A percentile compares a stretch with the other conserved stretches of the same genome.
These are phyloP conservation scores for Dactylellina sp. DNA, from an alignment of 2,329 filamentous ascomycete genomes.

Conservation along the genomic window DNA sequence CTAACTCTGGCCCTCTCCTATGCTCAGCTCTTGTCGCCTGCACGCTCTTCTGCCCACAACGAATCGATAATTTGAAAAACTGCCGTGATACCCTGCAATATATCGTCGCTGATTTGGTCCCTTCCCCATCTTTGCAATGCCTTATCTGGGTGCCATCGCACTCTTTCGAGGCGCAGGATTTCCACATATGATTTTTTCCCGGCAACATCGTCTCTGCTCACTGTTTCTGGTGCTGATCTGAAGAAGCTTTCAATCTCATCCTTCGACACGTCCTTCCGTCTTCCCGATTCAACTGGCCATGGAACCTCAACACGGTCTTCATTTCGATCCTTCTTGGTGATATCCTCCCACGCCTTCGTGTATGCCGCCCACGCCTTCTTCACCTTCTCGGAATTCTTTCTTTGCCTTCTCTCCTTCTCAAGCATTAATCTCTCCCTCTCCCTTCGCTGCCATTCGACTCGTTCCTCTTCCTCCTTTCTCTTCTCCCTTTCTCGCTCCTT, in stretches of 20 bases:
- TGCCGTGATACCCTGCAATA: conserved; percentile 83
- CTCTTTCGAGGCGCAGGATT: conserved; percentile 82
- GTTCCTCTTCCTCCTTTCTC: conserved; percentile 65
- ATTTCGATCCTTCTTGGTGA: conserved; percentile 61
- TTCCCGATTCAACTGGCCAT: conserved; percentile 79
- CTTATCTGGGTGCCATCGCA: conserved; percentile 98
- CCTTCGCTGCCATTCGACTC: conserved; percentile 67
- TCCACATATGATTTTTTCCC: conserved; percentile 62
- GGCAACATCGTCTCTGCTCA: conserved; percentile 58
- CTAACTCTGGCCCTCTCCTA: neutral
- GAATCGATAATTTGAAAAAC: conserved; percentile 91
- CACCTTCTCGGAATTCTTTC: conserved; percentile 67
- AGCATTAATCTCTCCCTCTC: conserved; percentile 77
- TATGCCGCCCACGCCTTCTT: conserved; percentile 75
- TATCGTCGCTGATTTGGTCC: conserved; percentile 74
- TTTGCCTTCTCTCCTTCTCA: conserved; percentile 73
- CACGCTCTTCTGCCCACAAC: conserved; percentile 71
- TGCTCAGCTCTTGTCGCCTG: conserved; percentile 32
- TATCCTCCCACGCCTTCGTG: conserved; percentile 71
- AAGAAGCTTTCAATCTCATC: conserved; percentile 78
- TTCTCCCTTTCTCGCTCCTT: conserved; percentile 68
- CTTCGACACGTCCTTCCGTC: conserved; percentile 69
- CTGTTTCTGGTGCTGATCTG: conserved; percentile 66
- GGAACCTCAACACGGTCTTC: conserved; percentile 68
- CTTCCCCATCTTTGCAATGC: conserved; percentile 88